Base-by-base conservation (phyloP, 1,284 basidiomycete genomes). In the Ceratobasidium sp. region DNA sequence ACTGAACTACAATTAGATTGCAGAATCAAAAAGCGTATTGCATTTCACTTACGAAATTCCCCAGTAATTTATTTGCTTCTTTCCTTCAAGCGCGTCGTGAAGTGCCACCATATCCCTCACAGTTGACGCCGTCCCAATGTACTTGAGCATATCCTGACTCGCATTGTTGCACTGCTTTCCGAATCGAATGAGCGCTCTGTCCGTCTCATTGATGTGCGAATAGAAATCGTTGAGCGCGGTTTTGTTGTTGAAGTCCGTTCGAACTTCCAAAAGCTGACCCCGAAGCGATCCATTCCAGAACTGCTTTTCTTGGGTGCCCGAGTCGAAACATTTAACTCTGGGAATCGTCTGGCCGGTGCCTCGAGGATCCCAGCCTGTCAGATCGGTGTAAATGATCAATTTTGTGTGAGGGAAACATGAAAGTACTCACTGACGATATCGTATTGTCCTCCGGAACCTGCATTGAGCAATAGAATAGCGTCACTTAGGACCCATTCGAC, bases 321-420 rank as follows among this genome's bases (percentile, higher is more conserved):
- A 59, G 23, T 48, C 28, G 23, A 73, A 73, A n/a, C 72, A 73
- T 3, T 58, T n/a, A 14, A 69, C 64, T 21, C 34, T 59, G 21
- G 72, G 72, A 23, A 32, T 36, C 16, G 72, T 69, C 12, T 30
- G 45, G 10, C 65, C 65, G n/a, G 60, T 55, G 10, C 72, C 72
- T 16, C 64, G 52, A 50, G 72, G 72, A n/a, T 73, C 72, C 72
- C 72, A 73, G 30, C 71, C 71, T 72, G 6, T 18, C 12, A n/a
- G 14, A 9, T 36, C 12, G 26, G 4, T 9, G 41, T 32, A 5
- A 23, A 12, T 65, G n/a, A 46, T 3, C 14, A 6, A 32, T 30
- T 18, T 52, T 0, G 6, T 45, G 43, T 18, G 18, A 26, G 9
- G 32, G 32, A n/a, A n/a, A 6, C 2, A 28, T 16, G 8, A 18